Percentiles rank a stretch among this genome's conserved stretches.
Conservation (phyloP, 208 protist genomes). For the Vickermania spadyakhi region DNA sequence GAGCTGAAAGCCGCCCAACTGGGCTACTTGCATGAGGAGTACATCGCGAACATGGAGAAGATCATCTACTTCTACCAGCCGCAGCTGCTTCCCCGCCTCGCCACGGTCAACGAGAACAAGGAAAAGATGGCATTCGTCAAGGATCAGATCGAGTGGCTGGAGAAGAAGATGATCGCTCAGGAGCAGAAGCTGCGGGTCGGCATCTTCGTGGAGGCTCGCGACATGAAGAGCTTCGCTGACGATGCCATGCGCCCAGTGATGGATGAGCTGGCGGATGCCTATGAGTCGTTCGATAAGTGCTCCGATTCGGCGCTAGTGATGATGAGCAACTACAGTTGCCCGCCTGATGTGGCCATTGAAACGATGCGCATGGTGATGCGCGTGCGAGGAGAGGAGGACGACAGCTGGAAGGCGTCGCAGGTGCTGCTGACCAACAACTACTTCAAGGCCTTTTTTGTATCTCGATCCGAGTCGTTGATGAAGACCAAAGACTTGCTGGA, state of each 20-base stretch:
- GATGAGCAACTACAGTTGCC: conserved; percentile 49
- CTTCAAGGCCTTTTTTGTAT: conserved; percentile 61
- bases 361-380: conserved; percentile 60
- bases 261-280: conserved; percentile 29
- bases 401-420: conserved; percentile 34
- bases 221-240: conserved; percentile 32
- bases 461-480: conserved; percentile 44
- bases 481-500: conserved; percentile 29
- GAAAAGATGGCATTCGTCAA: conserved; percentile 25
- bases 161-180: conserved; percentile 49
- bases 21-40: conserved; percentile 55
- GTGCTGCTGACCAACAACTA: conserved; percentile 69
- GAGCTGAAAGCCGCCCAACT: conserved; percentile 48
- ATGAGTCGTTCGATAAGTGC: conserved; percentile 37
- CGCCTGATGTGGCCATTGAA: conserved; percentile 41
- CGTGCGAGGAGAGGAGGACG: conserved; percentile 41
- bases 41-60: conserved; percentile 43
- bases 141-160: conserved; percentile 49
- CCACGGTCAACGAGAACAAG: conserved; percentile 24
- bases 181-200: conserved; percentile 24
- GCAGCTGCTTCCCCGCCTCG: conserved; percentile 29
- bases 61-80: conserved; percentile 50
- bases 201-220: conserved; percentile 23
- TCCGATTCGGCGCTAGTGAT: conserved; percentile 31
- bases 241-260: conserved; percentile 23